Conservation (phyloP, 257 asterid genomes). For the Paulownia fortunei region DNA sequence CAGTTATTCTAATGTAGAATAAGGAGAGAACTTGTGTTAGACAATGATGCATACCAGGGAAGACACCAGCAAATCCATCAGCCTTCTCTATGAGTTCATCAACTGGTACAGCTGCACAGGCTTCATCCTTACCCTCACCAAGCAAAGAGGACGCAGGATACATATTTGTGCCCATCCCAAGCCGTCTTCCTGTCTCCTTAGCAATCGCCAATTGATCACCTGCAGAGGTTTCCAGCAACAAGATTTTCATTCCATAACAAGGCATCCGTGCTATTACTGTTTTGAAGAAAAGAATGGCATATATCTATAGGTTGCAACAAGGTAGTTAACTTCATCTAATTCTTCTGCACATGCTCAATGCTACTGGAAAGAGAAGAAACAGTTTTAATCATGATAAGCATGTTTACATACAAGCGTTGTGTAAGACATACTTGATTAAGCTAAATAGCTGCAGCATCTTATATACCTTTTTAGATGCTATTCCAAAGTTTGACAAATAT, state of each 20-base stretch:
- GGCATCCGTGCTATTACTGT: too few species aligned
- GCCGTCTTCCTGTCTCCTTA: slow-evolving; percentile 52
- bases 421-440: too few species aligned
- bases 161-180: slow-evolving; percentile 47
- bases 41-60: slow-evolving; percentile 39
- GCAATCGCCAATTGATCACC: slow-evolving; percentile 57
- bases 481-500: too few species aligned
- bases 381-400: too few species aligned
- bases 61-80: slow-evolving; percentile 58
- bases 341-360: too few species aligned
- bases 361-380: too few species aligned
- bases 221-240: background rate
- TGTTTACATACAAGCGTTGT: too few species aligned
- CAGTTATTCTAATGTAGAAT: background rate
- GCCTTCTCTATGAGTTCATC: slow-evolving; percentile 49
- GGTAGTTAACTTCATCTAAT: too few species aligned
- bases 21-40: background rate
- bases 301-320: too few species aligned
- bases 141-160: slow-evolving; percentile 46
- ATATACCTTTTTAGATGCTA: too few species aligned
- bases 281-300: too few species aligned
- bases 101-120: slow-evolving; percentile 42
- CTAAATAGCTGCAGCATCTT: too few species aligned
- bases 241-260: background rate
- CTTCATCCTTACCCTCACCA: slow-evolving; percentile 43